Conservation (phyloP, 129 eudicot species). For the Chrysanthemum makinoi region DNA sequence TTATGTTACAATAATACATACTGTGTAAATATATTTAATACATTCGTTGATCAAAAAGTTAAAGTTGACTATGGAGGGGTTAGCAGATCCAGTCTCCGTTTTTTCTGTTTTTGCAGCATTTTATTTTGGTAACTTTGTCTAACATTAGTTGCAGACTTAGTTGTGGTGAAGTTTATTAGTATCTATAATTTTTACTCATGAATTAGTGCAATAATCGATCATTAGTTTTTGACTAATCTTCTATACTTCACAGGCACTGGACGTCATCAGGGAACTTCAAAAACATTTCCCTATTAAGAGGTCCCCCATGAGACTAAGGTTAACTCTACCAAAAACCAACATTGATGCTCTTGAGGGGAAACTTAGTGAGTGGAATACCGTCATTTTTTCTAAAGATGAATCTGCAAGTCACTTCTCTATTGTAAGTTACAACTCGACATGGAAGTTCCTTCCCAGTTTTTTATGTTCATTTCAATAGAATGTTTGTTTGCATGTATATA, state of each 20-base stretch:
- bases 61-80: neutral
- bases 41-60: too few relatives aligned
- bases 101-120: neutral
- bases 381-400: slow-evolving; percentile 65
- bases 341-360: slow-evolving; percentile 55
- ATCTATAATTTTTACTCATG: neutral
- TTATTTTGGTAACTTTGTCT: slow-evolving; percentile 8
- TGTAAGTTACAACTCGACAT: slow-evolving; percentile 46
- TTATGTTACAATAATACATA: too few relatives aligned
- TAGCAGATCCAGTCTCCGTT: neutral
- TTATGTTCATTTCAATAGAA: too few relatives aligned
- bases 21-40: too few relatives aligned
- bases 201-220: neutral
- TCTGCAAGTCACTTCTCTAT: slow-evolving; percentile 69
- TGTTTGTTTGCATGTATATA: neutral
- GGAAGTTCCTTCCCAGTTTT: too few relatives aligned
- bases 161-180: neutral
- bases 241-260: slow-evolving; percentile 63
- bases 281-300: slow-evolving; percentile 84
- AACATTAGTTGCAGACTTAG: neutral
- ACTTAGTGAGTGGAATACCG: slow-evolving; percentile 62
- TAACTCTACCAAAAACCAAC: slow-evolving; percentile 50
- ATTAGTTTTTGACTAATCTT: slow-evolving; percentile 12
- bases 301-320: slow-evolving; percentile 78
- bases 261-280: slow-evolving; percentile 94